phyloP scores from a whole-genome alignment of 1,284 basidiomycete species.

The Sporisorium exsertum region DNA sequence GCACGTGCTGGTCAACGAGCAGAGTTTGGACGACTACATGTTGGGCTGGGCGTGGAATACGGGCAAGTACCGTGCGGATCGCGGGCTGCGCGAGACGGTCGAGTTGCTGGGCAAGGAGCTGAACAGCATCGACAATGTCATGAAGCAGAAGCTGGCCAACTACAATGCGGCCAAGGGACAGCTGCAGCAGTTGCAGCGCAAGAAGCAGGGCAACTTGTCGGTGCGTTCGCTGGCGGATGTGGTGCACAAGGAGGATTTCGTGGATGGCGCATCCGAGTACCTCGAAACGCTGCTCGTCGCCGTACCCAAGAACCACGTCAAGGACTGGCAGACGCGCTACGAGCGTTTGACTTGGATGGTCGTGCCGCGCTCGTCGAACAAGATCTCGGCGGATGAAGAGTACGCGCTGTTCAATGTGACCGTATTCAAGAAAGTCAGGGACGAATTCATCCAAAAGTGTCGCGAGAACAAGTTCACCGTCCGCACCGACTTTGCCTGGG shows the following conservation, averaged over 20 bases:
- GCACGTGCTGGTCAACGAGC: constrained; percentile 86
- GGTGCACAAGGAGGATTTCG: constrained; percentile 83
- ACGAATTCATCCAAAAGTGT: constrained; percentile 93
- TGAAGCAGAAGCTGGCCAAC: constrained; percentile 81
- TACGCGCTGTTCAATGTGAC: constrained; percentile 88
- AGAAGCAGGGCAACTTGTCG: constrained; percentile 95
- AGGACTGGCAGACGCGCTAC: constrained; percentile 90
- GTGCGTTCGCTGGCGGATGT: constrained; percentile 87
- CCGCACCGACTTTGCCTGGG: constrained; percentile 88
- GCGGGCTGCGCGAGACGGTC: constrained; percentile 82
- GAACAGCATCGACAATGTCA: constrained; percentile 70
- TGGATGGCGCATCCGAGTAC: constrained; percentile 86
- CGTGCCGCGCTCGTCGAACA: constrained; percentile 88
- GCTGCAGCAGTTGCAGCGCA: constrained; percentile 91
- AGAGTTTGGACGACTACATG: constrained; percentile 83
- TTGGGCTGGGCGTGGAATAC: constrained; percentile 81
- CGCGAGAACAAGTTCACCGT: constrained; percentile 96
- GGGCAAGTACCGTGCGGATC: constrained; percentile 84
- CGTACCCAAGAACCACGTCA: constrained; percentile 85
- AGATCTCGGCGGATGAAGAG: constrained; percentile 86
- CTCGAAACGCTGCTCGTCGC: constrained; percentile 92
- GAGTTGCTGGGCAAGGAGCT: constrained; percentile 80
- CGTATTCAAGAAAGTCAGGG: constrained; percentile 89
- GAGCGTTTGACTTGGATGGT: constrained; percentile 90
- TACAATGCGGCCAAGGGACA: constrained; percentile 96